Conservation (phyloP, 2,329 filamentous ascomycete species). For the Fonsecaea monophora region DNA sequence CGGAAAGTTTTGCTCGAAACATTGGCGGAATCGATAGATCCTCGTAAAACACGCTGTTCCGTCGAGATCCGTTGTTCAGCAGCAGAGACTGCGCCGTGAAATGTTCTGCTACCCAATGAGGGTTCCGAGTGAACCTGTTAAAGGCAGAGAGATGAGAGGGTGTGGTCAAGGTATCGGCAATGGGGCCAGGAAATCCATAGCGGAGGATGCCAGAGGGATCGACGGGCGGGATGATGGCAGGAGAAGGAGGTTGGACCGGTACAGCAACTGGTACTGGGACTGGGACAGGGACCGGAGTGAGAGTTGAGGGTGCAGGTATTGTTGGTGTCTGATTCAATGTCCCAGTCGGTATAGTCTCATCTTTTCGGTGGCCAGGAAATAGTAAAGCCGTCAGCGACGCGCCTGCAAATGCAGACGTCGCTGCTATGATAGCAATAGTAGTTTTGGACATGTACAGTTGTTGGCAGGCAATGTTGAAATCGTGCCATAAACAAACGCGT, state of each 20-base stretch:
- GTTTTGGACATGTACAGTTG: constrained; percentile 72
- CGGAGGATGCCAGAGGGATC: constrained; percentile 79
- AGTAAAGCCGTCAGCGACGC: constrained; percentile 74
- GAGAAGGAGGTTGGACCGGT: constrained; percentile 21
- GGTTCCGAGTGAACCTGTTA: constrained; percentile 89
- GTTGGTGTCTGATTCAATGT: constrained; percentile 43
- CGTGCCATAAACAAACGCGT: constrained; percentile 10
- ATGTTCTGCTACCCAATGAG: constrained; percentile 94
- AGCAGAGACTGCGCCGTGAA: constrained; percentile 88
- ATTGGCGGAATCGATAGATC: constrained; percentile 78
- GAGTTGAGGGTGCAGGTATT: constrained; percentile 48
- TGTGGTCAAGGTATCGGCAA: constrained; percentile 79
- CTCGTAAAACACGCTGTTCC: constrained; percentile 82
- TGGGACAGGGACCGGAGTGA: constrained; percentile 40
- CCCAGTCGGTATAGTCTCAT: constrained; percentile 45
- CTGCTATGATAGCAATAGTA: constrained; percentile 76
- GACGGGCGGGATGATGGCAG: constrained; percentile 59
- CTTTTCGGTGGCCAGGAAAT: constrained; percentile 62
- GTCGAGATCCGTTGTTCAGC: constrained; percentile 77
- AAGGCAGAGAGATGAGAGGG: constrained; percentile 82
- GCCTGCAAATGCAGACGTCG: constrained; percentile 76
- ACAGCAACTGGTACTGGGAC: constrained; percentile 42
- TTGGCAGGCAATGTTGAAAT: background rate
- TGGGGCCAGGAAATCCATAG: constrained; percentile 90
- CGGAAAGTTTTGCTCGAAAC: constrained; percentile 88